These are phyloP conservation scores for Phoma herbarum DNA, from an alignment of 2,329 filamentous ascomycete species.

Conservation along the genomic window DNA sequence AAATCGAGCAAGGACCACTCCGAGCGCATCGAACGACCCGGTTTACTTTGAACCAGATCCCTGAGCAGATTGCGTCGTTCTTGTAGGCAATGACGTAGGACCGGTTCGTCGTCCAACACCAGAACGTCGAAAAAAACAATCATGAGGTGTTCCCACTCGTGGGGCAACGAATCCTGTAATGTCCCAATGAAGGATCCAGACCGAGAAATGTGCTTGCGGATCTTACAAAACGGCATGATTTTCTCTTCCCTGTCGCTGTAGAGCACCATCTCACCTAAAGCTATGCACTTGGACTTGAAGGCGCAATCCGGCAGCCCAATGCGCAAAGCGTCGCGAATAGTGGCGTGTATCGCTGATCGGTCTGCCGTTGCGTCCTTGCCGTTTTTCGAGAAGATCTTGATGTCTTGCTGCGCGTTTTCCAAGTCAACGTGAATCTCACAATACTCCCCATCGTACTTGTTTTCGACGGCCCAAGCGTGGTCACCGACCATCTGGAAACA, in stretches of 20 bases:
- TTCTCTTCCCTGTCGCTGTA: constrained; percentile 72
- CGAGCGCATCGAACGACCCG: constrained; percentile 73
- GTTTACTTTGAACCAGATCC: constrained; percentile 61
- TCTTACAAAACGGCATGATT: constrained; percentile 80
- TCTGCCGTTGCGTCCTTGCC: constrained; percentile 87
- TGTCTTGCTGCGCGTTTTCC: constrained; percentile 60
- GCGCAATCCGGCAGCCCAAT: constrained; percentile 67
- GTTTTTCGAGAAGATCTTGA: constrained; percentile 91
- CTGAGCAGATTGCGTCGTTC: constrained; percentile 69
- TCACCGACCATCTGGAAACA: constrained; percentile 71
- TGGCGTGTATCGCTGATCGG: constrained; percentile 67
- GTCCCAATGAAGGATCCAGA: constrained; percentile 75
- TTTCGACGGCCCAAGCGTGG: constrained; percentile 74
- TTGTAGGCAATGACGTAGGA: constrained; percentile 64
- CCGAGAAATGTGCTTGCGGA: constrained; percentile 79
- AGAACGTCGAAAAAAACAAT: constrained; percentile 70
- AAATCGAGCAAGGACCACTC: constrained; percentile 75
- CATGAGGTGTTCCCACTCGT: constrained; percentile 66
- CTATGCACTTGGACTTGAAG: constrained; percentile 72
- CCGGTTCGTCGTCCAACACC: constrained; percentile 63
- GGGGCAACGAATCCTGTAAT: constrained; percentile 70
- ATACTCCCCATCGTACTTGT: constrained; percentile 89
- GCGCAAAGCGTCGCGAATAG: constrained; percentile 70
- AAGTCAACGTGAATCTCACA: constrained; percentile 84
- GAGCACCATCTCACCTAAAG: constrained; percentile 85